phyloP scores from a whole-genome alignment of 225 moss, liverwort and hornwort species.

The Straminergon stramineum region DNA sequence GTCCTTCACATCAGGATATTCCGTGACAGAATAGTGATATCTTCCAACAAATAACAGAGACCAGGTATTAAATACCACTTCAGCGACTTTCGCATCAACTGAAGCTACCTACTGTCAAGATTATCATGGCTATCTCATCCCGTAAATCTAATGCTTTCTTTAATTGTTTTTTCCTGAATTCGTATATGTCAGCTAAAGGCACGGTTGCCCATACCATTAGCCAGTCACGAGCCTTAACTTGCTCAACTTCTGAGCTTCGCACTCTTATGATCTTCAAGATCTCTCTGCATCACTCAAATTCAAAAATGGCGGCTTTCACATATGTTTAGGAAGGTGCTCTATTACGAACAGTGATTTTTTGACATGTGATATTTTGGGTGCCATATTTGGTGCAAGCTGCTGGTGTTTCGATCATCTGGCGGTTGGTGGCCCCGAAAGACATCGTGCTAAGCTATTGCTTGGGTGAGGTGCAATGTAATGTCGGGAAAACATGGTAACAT shows the following conservation, averaged over 20 bases:
- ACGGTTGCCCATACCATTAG: neutral
- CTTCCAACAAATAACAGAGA: neutral
- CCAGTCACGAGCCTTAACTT: neutral
- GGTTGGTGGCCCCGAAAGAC: too few species aligned
- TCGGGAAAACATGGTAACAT: too few species aligned
- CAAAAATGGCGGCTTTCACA: neutral
- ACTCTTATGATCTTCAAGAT: neutral
- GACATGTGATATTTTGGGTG: too few species aligned
- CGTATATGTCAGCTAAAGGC: neutral
- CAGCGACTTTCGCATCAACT: neutral
- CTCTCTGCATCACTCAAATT: slow-evolving; percentile 14
- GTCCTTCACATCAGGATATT: neutral
- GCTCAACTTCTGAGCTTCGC: neutral
- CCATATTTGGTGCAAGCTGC: too few species aligned
- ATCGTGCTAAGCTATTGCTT: too few species aligned
- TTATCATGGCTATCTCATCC: neutral
- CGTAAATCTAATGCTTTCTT: neutral
- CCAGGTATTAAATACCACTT: too few species aligned
- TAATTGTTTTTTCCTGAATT: neutral
- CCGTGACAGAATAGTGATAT: neutral
- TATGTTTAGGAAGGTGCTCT: too few species aligned
- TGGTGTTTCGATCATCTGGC: too few species aligned
- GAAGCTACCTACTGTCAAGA: neutral
- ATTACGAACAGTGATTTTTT: too few species aligned
- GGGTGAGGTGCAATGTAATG: too few species aligned